A percentile compares a stretch with the other conserved stretches of the same genome.
Conservation (phyloP, 129 eudicot species). For the Escallonia herrerae region DNA sequence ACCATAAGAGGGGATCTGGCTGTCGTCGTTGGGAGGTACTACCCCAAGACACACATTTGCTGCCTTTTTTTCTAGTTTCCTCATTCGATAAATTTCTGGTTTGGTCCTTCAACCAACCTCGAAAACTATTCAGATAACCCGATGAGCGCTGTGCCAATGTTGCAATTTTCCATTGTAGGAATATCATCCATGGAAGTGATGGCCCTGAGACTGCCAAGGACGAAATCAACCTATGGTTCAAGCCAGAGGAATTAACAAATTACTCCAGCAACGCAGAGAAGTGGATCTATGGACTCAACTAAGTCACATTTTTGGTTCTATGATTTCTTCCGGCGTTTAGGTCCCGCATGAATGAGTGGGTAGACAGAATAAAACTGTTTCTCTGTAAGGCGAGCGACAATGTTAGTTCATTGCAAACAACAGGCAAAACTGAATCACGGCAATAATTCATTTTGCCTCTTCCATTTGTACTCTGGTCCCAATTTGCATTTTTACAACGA, state of each 20-base stretch:
- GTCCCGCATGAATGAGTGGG: conserved; percentile 8
- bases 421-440: neutral
- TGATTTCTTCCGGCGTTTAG: conserved; percentile 9
- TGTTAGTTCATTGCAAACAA: neutral
- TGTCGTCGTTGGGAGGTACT: conserved; percentile 94
- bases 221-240: conserved; percentile 91
- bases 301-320: conserved; percentile 19
- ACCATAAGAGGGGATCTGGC: conserved; percentile 99
- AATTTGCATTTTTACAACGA: neutral
- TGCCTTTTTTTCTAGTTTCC: too few relatives aligned
- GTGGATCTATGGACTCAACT: conserved; percentile 87
- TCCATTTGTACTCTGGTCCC: neutral
- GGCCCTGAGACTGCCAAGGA: conserved; percentile 99
- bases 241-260: conserved; percentile 81
- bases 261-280: conserved; percentile 84
- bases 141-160: too few relatives aligned
- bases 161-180: conserved; percentile 33
- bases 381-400: too few relatives aligned
- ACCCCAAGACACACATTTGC: too few relatives aligned
- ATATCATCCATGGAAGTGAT: conserved; percentile 96
- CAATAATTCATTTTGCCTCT: neutral
- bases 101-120: too few relatives aligned
- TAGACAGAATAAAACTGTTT: conserved; percentile 30
- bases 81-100: too few relatives aligned
- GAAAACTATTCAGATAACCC: too few relatives aligned